These are phyloP conservation scores for Secale cereale DNA, from an alignment of 176 grass and related monocot species.

Conservation along the genomic window DNA sequence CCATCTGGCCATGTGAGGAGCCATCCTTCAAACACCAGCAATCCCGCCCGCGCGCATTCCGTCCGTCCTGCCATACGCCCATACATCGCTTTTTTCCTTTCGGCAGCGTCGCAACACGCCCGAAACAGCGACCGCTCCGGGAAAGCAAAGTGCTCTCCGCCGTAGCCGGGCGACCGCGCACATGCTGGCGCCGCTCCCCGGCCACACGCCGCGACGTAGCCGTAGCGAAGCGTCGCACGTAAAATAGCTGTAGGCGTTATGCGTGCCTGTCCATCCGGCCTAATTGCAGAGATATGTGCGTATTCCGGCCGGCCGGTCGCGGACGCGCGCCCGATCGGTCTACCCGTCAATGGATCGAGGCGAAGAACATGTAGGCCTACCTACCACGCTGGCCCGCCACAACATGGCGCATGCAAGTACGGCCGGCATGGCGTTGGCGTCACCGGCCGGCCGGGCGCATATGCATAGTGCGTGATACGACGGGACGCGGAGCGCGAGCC, in stretches of 20 bases:
- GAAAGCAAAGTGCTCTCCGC: neutral
- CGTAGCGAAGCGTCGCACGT: neutral
- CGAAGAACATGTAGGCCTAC: neutral
- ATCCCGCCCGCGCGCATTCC: too few relatives aligned
- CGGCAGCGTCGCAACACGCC: neutral
- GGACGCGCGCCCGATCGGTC: neutral
- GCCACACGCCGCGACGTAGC: neutral
- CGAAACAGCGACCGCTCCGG: neutral
- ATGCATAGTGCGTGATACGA: neutral
- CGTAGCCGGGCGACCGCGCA: neutral
- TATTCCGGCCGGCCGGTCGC: neutral
- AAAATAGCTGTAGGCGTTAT: neutral
- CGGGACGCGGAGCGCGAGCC: neutral
- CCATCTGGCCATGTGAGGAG: too few relatives aligned
- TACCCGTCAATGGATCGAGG: neutral
- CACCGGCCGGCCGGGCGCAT: neutral
- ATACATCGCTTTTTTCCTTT: conserved; percentile 1
- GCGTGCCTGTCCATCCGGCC: neutral
- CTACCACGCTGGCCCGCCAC: neutral
- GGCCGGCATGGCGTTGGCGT: neutral
- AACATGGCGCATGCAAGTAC: neutral
- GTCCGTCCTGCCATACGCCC: neutral
- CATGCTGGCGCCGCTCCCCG: neutral
- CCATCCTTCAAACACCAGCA: neutral
- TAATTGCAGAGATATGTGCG: neutral